Base-by-base conservation (phyloP, 2,329 filamentous ascomycete genomes). In the Camillea tinctor region DNA sequence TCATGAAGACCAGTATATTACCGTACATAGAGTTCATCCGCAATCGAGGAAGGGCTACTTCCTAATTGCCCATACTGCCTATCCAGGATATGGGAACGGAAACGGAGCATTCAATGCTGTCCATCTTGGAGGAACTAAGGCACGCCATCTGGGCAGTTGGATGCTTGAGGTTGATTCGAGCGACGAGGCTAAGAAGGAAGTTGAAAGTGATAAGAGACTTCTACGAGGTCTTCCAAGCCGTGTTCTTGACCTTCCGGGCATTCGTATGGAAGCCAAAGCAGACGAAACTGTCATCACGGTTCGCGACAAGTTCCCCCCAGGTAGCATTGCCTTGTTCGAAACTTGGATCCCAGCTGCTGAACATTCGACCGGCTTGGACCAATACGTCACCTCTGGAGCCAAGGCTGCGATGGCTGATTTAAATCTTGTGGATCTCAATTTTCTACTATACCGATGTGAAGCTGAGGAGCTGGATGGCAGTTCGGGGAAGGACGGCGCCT, bases 1-100 rank as follows among this genome's bases (percentile, higher is more conserved):
- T 72, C 95, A 99, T 73, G 93, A 98, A 65, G 90, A 92, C 58
- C 91, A 99, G 74, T 97, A 97, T 72, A 90, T 99, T 70, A 99
- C 95, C 0, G 92, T 99, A 6, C 95, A 99, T 74, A 85, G 96
- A 63, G 92, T 98, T 2, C 93, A 99, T 71, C 95, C 94, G 0
- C 88, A 91, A 72, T 96, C 92, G 1, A 86, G 95, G 60, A 96
- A 95, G 73, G 95, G 95, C 0, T 94, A 97, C 75, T 97, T 98
- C 76, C 80, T 98, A 52, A 93, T 99, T 68, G 94, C 96, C 0
- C 95, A 98, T 70, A 98, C 95, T 3, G 95, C 96, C 0, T 99
- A 94, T 76, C 92, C 93, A 1, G 93, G 93, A 1, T 94, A 93
- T 69, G 91, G 92, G 21, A 91, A 91, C 65, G 91, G 91, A 1